Base-by-base conservation (phyloP, 768 basidiomycete genomes). In the Omphalotus guepiniiformis region DNA sequence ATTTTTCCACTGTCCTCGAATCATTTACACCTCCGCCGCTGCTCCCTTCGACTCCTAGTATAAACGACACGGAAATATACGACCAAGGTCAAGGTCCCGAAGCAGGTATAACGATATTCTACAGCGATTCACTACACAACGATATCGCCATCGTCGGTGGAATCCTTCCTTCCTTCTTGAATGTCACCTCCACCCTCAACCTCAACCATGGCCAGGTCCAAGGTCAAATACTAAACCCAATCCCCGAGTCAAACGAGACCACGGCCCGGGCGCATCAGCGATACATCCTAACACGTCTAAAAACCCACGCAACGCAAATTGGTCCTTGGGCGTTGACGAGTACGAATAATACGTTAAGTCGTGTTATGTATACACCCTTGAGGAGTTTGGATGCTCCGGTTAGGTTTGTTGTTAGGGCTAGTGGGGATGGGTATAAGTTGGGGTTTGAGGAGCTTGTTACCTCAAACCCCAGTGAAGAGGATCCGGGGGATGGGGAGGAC, bases 381-480 rank as follows among this genome's bases (percentile, higher is more conserved):
- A 36, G 49, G 7, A 62, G 57, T 4, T 11, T 27, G 15, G 45
- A 53, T 18, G 61, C 51, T 21, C 59, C 65, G 6, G 59, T 71
- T 2, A 60, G 58, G 39, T 49, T 71, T 25, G 55, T 50, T 34
- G 60, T 70, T 30, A 43, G 63, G 7, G 69, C 57, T 6, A 60
- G 58, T 12, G 42, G 63, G 4, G 59, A 61, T 3, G 56, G 58
- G 3, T 71, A 70, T 47, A 50, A 51, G 2, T 46, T 71, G 4
- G 64, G 62, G 7, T 71, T 65, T 37, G 60, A 65, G 1, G 69
- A 70, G n/a, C n/a, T n/a, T n/a, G n/a, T n/a, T n/a, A n/a, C n/a
- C n/a, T n/a, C n/a, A n/a, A n/a, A n/a, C n/a, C n/a, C n/a, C n/a
- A n/a, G n/a, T n/a, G n/a, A n/a, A n/a, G n/a, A n/a, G n/a, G n/a